phyloP scores from a whole-genome alignment of 495 filamentous ascomycete genomes.

The Rhizodiscina lignyota region DNA sequence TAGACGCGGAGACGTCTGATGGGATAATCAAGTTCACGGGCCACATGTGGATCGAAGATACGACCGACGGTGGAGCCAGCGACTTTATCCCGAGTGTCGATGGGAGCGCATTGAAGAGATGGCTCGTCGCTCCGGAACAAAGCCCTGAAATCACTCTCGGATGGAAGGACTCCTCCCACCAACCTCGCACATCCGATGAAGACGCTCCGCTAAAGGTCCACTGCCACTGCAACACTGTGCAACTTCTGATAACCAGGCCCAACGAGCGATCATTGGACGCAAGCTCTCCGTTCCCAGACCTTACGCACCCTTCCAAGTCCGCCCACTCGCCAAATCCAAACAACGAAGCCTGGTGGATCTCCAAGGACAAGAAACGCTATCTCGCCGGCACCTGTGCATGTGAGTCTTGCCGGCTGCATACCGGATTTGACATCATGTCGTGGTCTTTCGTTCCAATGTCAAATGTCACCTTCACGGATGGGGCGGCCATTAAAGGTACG shows the following conservation, averaged over 20 bases:
- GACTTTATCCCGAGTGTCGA: conserved; percentile 25
- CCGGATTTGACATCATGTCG: conserved; percentile 48
- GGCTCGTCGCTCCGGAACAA: conserved; percentile 3
- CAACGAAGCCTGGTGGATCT: conserved; percentile 38
- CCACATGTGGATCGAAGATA: conserved; percentile 34
- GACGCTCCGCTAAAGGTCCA: conserved; percentile 17
- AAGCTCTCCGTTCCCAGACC: conserved; percentile 34
- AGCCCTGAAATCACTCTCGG: conserved; percentile 11
- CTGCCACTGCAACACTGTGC: conserved; percentile 28
- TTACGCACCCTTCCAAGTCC: conserved; percentile 31
- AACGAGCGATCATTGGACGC: conserved; percentile 20
- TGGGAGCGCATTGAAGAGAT: conserved; percentile 9
- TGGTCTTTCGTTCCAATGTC: conserved; percentile 52
- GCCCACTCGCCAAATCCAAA: conserved; percentile 21
- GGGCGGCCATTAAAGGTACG: conserved; percentile 6
- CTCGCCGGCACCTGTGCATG: conserved; percentile 51
- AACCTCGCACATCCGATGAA: neutral
- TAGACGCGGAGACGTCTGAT: conserved; percentile 17
- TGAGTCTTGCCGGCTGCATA: conserved; percentile 39
- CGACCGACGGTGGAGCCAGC: conserved; percentile 40
- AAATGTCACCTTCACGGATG: conserved; percentile 33
- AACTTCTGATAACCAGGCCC: conserved; percentile 29
- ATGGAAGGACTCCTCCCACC: conserved; percentile 6
- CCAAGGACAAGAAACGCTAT: conserved; percentile 29
- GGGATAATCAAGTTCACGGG: conserved; percentile 21